These are phyloP conservation scores for Brassica cretica DNA, from an alignment of 345 rosid genomes.

Conservation along the genomic window DNA sequence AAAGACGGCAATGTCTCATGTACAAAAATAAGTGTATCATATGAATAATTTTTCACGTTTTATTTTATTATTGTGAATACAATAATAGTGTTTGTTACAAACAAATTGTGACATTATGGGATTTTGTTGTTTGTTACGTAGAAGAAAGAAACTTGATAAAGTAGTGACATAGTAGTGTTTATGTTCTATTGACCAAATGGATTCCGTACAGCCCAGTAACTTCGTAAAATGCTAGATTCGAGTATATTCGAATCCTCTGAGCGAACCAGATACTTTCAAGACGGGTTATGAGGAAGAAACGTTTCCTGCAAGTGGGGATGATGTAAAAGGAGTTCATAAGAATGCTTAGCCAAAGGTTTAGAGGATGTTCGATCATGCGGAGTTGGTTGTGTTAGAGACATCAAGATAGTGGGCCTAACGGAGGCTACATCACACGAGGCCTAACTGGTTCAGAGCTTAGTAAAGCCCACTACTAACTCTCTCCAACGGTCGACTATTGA, in stretches of 20 bases:
- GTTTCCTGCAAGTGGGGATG: constrained; percentile 87
- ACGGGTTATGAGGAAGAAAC: constrained; percentile 67
- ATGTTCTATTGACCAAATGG: background rate
- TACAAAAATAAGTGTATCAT: background rate
- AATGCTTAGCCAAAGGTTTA: constrained; percentile 45
- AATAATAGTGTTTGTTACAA: constrained; percentile 3
- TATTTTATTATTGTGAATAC: background rate
- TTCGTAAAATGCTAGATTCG: constrained; percentile 44
- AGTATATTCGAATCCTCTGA: constrained; percentile 36
- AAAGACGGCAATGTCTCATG: background rate
- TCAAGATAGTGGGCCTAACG: no score
- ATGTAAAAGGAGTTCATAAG: constrained; percentile 49
- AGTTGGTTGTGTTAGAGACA: constrained; percentile 41
- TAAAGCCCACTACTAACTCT: no score
- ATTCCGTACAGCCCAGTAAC: background rate
- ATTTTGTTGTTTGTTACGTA: background rate
- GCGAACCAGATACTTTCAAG: constrained; percentile 53
- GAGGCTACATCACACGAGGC: no score
- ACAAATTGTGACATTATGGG: background rate
- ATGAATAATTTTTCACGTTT: constrained; percentile 2
- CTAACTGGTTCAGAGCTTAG: no score
- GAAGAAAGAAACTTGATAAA: constrained; percentile 3
- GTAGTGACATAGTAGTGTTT: background rate
- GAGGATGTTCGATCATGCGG: constrained; percentile 69
- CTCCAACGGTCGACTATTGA: no score